Evolutionary conservation across 768 basidiomycete species (phyloP), one percentile per base, ranked within the genome.

Genomic region (Sporobolomyces roseus): DNA sequence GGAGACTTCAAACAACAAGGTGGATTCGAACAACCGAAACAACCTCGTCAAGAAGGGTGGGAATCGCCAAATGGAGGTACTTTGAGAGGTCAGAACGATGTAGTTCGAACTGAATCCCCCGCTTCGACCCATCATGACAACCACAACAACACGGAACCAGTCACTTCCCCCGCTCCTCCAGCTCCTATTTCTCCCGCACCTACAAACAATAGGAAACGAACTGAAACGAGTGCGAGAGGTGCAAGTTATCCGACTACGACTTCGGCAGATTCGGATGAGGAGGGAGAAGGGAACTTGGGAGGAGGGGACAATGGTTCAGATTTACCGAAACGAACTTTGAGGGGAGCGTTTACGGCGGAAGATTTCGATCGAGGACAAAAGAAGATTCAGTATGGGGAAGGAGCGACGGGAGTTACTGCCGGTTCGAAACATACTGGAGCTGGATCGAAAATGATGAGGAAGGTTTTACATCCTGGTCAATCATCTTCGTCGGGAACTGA

Each of bases 321-420:
- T 8, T 3, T 3, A 16, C 12, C 61, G 19, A 30, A 46, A 19
- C 46, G n/a, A 8, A 27, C 25, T 21, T 54, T 70, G 1, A 51
- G 68, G 30, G 68, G 68, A 8, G 68, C 68, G 1, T 70, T 70
- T 49, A 70, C 63, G 38, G 41, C 51, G 5, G 46, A 46, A 19
- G 68, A 70, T 35, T 43, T 65, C 41, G 68, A 70, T 54, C 63
- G 68, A 29, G 62, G 58, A 16, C 52, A 49, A 32, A 49, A 46
- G 12, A 60, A 60, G 58, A 46, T 60, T 2, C 58, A 60, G 45
- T 60, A 32, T 13, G 58, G 58, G 8, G 58, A 60, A 33, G 58
- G 58, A n/a, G 9, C 45, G 6, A 32, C 33, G 13, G 58, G 58
- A n/a, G 14, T n/a, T n/a, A n/a, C 32, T n/a, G 46, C 60, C 13